Evolutionary conservation across 1,284 basidiomycete genomes (phyloP).

Genomic region (Cutaneotrichosporon mucoides): DNA sequence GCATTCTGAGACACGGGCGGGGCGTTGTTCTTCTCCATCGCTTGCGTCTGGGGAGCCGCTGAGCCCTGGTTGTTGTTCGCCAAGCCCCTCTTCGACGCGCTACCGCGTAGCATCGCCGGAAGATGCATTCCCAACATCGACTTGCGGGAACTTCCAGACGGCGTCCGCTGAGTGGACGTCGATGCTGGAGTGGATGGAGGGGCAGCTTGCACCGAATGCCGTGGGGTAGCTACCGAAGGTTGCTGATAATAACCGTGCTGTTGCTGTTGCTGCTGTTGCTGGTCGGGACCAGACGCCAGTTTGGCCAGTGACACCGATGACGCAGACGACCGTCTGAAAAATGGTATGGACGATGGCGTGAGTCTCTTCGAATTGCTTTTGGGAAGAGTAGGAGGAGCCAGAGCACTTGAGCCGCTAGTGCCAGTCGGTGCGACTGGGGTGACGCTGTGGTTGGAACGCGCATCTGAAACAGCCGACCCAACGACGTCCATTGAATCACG

Average conservation of each 20-base stretch:
- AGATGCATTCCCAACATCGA: slow-evolving; percentile 58
- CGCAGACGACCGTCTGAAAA: slow-evolving; percentile 88
- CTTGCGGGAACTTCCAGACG: slow-evolving; percentile 36
- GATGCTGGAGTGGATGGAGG: slow-evolving; percentile 5
- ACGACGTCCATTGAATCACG: slow-evolving; percentile 11
- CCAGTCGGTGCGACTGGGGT: slow-evolving; percentile 20
- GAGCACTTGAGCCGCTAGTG: neutral
- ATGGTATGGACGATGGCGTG: slow-evolving; percentile 91
- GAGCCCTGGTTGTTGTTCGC: slow-evolving; percentile 1
- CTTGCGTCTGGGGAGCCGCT: slow-evolving; percentile 1
- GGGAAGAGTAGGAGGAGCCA: slow-evolving; percentile 13
- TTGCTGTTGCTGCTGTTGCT: neutral
- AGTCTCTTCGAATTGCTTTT: slow-evolving; percentile 55
- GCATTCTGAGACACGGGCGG: slow-evolving; percentile 58
- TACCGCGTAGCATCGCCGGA: slow-evolving; percentile 73
- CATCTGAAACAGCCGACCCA: slow-evolving; percentile 8
- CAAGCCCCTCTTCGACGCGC: slow-evolving; percentile 58
- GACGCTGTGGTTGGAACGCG: slow-evolving; percentile 22
- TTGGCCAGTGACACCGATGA: slow-evolving; percentile 55
- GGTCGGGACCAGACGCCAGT: slow-evolving; percentile 16
- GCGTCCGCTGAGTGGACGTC: slow-evolving; percentile 16
- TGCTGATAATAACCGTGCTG: neutral
- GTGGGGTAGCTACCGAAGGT: neutral
- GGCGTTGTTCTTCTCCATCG: slow-evolving; percentile 13
- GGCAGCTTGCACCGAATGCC: slow-evolving; percentile 14